Conservation (phyloP, 2,329 filamentous ascomycete genomes). For the Hirsutella minnesotensis region DNA sequence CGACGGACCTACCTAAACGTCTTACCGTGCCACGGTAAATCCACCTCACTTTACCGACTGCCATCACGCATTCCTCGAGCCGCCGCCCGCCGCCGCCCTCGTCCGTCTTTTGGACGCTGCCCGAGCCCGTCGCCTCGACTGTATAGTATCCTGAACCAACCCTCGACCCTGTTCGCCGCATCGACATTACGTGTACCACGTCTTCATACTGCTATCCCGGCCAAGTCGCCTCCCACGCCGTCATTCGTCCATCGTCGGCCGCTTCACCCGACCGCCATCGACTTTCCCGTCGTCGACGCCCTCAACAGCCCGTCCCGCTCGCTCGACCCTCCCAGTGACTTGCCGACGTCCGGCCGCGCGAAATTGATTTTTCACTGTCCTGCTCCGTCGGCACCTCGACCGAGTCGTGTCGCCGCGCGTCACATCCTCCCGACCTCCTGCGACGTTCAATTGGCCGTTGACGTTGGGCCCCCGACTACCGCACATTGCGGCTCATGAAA, state of each 20-base stretch:
- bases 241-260: constrained; percentile 2
- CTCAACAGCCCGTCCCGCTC: neutral
- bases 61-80: constrained; percentile 1
- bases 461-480: constrained; percentile 6
- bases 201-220: too few relatives aligned
- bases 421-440: constrained; percentile 3
- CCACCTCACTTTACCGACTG: neutral
- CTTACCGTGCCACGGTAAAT: neutral
- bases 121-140: neutral
- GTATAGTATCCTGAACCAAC: too few relatives aligned
- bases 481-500: constrained; percentile 22
- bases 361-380: neutral
- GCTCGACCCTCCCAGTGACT: neutral
- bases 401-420: constrained; percentile 8
- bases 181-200: too few relatives aligned
- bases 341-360: neutral
- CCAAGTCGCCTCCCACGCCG: too few relatives aligned
- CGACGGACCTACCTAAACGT: neutral
- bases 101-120: neutral
- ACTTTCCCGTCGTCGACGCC: too few relatives aligned
- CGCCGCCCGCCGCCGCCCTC: constrained; percentile 1
- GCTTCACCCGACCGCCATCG: neutral
- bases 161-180: too few relatives aligned
- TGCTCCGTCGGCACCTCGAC: neutral
- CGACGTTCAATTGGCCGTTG: constrained; percentile 16